phyloP scores from a whole-genome alignment of 306 rosid genomes.

The Begonia loranthoides region DNA sequence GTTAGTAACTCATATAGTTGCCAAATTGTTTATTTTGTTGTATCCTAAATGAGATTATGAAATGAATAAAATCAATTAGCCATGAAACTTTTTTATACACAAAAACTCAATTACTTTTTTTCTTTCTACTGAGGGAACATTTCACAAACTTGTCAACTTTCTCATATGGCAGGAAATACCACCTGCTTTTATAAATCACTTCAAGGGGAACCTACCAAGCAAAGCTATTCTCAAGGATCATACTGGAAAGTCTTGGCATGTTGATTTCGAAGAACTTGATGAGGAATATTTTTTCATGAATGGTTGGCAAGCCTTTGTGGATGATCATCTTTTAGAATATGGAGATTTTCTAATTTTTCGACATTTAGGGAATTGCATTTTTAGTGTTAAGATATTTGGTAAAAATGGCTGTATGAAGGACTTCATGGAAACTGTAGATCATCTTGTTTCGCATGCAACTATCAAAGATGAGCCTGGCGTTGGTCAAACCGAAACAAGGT shows the following conservation, averaged over 20 bases:
- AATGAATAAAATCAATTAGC: no score
- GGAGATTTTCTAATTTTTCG: slow-evolving; percentile 17
- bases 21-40: no score
- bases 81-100: not conserved
- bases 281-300: slow-evolving; percentile 7
- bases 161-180: slow-evolving; percentile 13
- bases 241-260: slow-evolving; percentile 12
- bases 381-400: slow-evolving; percentile 13
- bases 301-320: slow-evolving; percentile 15
- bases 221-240: slow-evolving; percentile 11
- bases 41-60: no score
- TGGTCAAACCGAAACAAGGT: not conserved
- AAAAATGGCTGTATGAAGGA: slow-evolving; percentile 7
- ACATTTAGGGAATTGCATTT: slow-evolving; percentile 8
- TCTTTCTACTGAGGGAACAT: not conserved
- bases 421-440: not conserved
- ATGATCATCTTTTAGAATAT: slow-evolving; percentile 5
- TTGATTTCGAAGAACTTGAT: slow-evolving; percentile 9
- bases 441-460: not conserved
- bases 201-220: slow-evolving; percentile 6
- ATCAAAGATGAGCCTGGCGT: not conserved
- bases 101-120: not conserved
- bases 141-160: not conserved
- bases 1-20: no score
- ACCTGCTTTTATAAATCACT: slow-evolving; percentile 12